Evolutionary conservation across 2,329 filamentous ascomycete species (phyloP).

Genomic region (Bretziella fagacearum): DNA sequence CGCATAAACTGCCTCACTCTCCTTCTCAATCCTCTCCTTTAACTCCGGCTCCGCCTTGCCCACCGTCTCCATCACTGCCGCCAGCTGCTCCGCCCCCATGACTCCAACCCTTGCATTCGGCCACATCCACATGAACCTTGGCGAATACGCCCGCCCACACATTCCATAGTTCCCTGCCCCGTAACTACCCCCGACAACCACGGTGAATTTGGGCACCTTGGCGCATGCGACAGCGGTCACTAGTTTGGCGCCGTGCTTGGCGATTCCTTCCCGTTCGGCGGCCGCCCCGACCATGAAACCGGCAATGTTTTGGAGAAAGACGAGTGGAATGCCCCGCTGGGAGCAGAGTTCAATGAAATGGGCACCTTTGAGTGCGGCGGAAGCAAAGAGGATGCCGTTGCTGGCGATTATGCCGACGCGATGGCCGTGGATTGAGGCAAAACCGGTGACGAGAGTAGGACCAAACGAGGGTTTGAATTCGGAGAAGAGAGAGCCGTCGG

Average conservation of each 20-base stretch:
- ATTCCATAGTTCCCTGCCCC: conserved; percentile 97
- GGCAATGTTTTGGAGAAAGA: conserved; percentile 92
- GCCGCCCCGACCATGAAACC: conserved; percentile 97
- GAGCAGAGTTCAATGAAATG: conserved; percentile 94
- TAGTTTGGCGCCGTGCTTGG: conserved; percentile 93
- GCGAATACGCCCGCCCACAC: conserved; percentile 89
- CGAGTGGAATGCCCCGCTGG: conserved; percentile 72
- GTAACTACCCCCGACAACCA: conserved; percentile 84
- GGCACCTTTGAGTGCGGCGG: conserved; percentile 78
- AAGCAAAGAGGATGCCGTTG: conserved; percentile 85
- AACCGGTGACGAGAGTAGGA: conserved; percentile 76
- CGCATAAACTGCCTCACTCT: conserved; percentile 79
- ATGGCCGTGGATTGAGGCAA: conserved; percentile 77
- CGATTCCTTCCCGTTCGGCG: conserved; percentile 86
- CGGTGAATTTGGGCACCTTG: conserved; percentile 89
- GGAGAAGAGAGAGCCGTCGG: conserved; percentile 75
- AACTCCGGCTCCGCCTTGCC: conserved; percentile 64
- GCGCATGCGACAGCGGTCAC: conserved; percentile 91
- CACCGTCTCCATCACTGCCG: conserved; percentile 86
- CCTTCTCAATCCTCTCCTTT: conserved; percentile 68
- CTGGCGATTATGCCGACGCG: conserved; percentile 88
- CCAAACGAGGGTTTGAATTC: conserved; percentile 94
- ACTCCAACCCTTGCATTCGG: conserved; percentile 91
- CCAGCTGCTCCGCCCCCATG: conserved; percentile 88
- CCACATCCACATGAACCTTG: conserved; percentile 90